Percentiles rank a stretch among this genome's conserved stretches.
Conservation (phyloP, 2,329 filamentous ascomycete genomes). For the Endoconidiophora polonica region DNA sequence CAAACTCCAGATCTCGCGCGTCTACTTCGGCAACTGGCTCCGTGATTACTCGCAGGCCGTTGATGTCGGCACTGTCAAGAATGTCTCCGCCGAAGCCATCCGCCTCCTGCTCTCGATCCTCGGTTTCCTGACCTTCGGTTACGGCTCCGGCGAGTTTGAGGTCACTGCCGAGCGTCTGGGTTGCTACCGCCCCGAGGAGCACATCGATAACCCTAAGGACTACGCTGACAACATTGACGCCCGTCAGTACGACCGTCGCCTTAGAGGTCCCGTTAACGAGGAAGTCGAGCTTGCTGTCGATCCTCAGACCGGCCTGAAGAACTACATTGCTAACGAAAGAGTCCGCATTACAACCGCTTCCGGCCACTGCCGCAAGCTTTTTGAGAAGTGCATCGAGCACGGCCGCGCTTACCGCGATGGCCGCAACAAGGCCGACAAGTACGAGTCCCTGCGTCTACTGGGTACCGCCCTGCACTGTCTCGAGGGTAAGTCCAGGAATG, state of each 20-base stretch:
- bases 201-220: slow-evolving; percentile 65
- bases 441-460: slow-evolving; percentile 72
- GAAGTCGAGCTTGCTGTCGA: slow-evolving; percentile 63
- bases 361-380: slow-evolving; percentile 55
- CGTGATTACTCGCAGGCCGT: slow-evolving; percentile 87
- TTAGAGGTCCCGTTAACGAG: slow-evolving; percentile 72
- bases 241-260: slow-evolving; percentile 59
- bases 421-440: slow-evolving; percentile 51
- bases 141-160: slow-evolving; percentile 74
- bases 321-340: slow-evolving; percentile 81
- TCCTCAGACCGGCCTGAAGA: slow-evolving; percentile 62
- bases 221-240: slow-evolving; percentile 84
- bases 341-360: slow-evolving; percentile 68
- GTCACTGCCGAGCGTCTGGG: slow-evolving; percentile 67
- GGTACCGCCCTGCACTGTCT: slow-evolving; percentile 83
- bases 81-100: slow-evolving; percentile 79
- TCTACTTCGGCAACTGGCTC: slow-evolving; percentile 96
- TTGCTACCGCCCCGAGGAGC: slow-evolving; percentile 61
- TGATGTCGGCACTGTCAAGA: slow-evolving; percentile 82
- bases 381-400: slow-evolving; percentile 60
- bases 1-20: slow-evolving; percentile 73
- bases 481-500: slow-evolving; percentile 36
- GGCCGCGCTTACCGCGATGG: slow-evolving; percentile 50
- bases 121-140: slow-evolving; percentile 77
- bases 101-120: slow-evolving; percentile 77